Evolutionary conservation across 768 basidiomycete genomes (phyloP).

Genomic region (Auriscalpium microsporum): DNA sequence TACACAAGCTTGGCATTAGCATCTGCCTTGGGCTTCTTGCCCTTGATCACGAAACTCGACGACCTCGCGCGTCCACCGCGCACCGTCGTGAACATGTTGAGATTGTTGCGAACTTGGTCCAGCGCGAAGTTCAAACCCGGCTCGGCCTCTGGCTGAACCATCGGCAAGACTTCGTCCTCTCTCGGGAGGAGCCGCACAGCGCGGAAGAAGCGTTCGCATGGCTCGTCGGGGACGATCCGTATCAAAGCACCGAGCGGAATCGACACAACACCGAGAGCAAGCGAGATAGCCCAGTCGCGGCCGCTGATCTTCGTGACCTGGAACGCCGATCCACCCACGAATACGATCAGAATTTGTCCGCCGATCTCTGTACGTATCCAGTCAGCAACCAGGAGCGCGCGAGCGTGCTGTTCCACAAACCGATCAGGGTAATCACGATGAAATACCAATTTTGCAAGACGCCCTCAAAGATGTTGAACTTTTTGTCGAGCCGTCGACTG

Average conservation of each 20-base stretch:
- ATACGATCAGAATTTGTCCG: slow-evolving; percentile 82
- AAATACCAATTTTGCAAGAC: slow-evolving; percentile 77
- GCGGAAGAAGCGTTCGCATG: slow-evolving; percentile 60
- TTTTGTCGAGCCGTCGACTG: slow-evolving; percentile 76
- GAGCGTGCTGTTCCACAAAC: slow-evolving; percentile 33
- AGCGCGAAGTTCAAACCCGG: slow-evolving; percentile 76
- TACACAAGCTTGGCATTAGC: slow-evolving; percentile 39
- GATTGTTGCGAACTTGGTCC: slow-evolving; percentile 76
- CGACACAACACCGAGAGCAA: slow-evolving; percentile 80
- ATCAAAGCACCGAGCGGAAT: slow-evolving; percentile 82
- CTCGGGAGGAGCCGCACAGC: slow-evolving; percentile 46
- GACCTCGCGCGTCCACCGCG: slow-evolving; percentile 86
- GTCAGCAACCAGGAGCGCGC: slow-evolving; percentile 1
- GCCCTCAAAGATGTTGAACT: slow-evolving; percentile 85
- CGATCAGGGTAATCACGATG: slow-evolving; percentile 73
- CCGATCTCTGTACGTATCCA: slow-evolving; percentile 55
- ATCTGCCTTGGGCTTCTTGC: slow-evolving; percentile 50
- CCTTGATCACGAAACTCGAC: slow-evolving; percentile 79
- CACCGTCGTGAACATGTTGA: slow-evolving; percentile 70
- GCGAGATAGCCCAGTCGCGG: slow-evolving; percentile 88
- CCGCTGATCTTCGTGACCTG: slow-evolving; percentile 73
- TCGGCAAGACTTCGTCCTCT: slow-evolving; percentile 59
- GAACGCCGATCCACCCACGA: slow-evolving; percentile 88
- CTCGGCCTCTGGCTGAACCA: slow-evolving; percentile 43
- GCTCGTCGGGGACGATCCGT: slow-evolving; percentile 72